A percentile compares a stretch with the other conserved stretches of the same genome.
Conservation (phyloP, 257 asterid genomes). For the Fraxinus quadrangulata region DNA sequence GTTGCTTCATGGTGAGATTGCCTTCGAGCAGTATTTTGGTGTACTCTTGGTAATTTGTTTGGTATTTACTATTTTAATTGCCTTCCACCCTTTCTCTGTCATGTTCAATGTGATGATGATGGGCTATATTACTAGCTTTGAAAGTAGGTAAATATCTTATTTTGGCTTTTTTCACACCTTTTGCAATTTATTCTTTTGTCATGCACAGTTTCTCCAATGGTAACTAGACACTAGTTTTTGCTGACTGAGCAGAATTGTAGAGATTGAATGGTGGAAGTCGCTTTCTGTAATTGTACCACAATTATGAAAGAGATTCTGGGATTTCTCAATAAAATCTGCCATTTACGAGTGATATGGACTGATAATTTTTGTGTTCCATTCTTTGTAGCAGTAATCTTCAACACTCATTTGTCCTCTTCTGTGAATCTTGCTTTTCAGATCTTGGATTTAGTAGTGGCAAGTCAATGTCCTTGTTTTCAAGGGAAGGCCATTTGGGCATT, state of each 20-base stretch:
- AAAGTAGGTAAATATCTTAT: not conserved
- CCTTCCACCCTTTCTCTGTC: not conserved
- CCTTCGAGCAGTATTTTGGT: not conserved
- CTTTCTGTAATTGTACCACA: not conserved
- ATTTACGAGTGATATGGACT: not conserved
- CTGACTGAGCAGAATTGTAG: not conserved
- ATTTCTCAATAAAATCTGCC: not conserved
- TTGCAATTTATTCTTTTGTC: not conserved
- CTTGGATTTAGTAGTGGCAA: conserved; percentile 78
- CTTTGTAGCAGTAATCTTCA: conserved; percentile 5
- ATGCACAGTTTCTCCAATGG: not conserved
- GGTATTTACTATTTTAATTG: not conserved
- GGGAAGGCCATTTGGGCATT: conserved; percentile 85
- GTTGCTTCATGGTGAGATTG: not conserved
- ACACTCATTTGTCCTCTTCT: conserved; percentile 24
- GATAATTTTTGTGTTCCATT: not conserved
- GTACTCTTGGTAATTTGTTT: not conserved
- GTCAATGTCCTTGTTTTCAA: conserved; percentile 70
- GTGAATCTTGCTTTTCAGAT: conserved; percentile 53
- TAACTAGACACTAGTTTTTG: not conserved
- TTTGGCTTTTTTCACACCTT: not conserved
- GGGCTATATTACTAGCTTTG: conserved; percentile 4
- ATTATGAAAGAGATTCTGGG: not conserved
- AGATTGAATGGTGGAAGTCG: not conserved
- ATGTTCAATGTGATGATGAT: not conserved